Evolutionary conservation across 768 basidiomycete genomes (phyloP), one percentile per base, ranked within the genome.

Genomic region (Hericium coralloides): DNA sequence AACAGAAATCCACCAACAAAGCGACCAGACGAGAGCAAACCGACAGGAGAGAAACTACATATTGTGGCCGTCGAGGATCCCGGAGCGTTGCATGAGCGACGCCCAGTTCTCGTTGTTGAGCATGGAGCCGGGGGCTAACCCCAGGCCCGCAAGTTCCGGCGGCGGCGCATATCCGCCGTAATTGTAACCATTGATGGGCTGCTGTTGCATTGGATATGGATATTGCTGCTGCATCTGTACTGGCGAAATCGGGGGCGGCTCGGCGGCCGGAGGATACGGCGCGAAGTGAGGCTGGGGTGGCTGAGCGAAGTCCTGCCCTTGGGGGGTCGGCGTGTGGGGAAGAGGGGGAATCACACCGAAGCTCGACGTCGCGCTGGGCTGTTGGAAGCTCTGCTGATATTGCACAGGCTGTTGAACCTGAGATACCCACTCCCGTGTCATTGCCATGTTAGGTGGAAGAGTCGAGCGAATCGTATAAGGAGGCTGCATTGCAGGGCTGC

Each of bases 41-140:
- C 7, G 8, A 31, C 31, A 31, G 7, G 2, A 31, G 31, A 31
- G 8, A 31, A 31, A 31, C 41, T 23, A 53, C 53, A 53, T 53
- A 14, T 43, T 22, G 12, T 17, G 48, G 15, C 60, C 62, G 58
- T 73, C 74, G 36, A 78, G 65, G 59, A 74, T 71, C 2, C 81
- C 79, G 8, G 77, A 79, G 55, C 83, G 78, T 22, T 78, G 77
- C 80, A 84, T 80, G 63, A 84, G 83, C 26, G 76, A 77, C 55
- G 76, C 76, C 83, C 83, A 84, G 22, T 80, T 70, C 63, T 80
- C 79, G 52, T 81, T 80, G 39, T 83, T 63, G 38, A 79, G 70
- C 47, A 80, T 79, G 9, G 59, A 54, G 58, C 78, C 77, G 22
- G 79, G 72, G 10, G 83, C 71, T 4, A 87, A 69, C 7, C 86